Evolutionary conservation across 106 monocot genomes (phyloP).

Genomic region (Platanthera guangdongensis): DNA sequence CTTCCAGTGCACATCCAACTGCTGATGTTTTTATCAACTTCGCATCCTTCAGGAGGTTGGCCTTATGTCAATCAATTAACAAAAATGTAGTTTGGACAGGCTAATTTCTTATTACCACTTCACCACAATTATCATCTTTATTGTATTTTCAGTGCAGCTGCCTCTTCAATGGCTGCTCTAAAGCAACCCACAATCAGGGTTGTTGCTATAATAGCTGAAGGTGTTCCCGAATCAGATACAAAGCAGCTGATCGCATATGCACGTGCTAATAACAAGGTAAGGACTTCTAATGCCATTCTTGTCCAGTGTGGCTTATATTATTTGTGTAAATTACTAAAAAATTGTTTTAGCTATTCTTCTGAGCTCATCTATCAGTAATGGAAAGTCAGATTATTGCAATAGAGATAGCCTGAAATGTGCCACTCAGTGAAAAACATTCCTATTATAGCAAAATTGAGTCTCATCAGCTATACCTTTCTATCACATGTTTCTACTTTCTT

Average conservation of each 20-base stretch:
- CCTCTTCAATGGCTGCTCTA: constrained; percentile 62
- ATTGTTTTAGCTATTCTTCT: too few species aligned
- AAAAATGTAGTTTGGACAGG: too few species aligned
- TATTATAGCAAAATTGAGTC: too few species aligned
- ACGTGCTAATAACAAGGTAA: constrained; percentile 68
- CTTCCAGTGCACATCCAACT: constrained; percentile 83
- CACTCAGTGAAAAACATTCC: too few species aligned
- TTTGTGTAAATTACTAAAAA: too few species aligned
- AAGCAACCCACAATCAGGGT: constrained; percentile 66
- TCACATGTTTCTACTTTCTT: too few species aligned
- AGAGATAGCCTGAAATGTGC: too few species aligned
- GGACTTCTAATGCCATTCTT: not conserved
- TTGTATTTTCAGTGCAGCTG: constrained; percentile 46
- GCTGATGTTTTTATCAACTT: constrained; percentile 99
- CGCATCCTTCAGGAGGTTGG: constrained; percentile 91
- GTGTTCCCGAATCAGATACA: constrained; percentile 63
- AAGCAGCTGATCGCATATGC: constrained; percentile 64
- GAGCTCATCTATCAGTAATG: too few species aligned
- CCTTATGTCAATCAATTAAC: not conserved
- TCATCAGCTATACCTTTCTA: too few species aligned
- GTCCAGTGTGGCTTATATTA: too few species aligned
- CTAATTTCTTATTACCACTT: not conserved
- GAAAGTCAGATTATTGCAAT: too few species aligned
- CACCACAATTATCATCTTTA: constrained; percentile 7
- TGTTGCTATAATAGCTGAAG: constrained; percentile 69